Base-by-base conservation (phyloP, 2,329 filamentous ascomycete genomes). In the Nigrospora osmanthi region DNA sequence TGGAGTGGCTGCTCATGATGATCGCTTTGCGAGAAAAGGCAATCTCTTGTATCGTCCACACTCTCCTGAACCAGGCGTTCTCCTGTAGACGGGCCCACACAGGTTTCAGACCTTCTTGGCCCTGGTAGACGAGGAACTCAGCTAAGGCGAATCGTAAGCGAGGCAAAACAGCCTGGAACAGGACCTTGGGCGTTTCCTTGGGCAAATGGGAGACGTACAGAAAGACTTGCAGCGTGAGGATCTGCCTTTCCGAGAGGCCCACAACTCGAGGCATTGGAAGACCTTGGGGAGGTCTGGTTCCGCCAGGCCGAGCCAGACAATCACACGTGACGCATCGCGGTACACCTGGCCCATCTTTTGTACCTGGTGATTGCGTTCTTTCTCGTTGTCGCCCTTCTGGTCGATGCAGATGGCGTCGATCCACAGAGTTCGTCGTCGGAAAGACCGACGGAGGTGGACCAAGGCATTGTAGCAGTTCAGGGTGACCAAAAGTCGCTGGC, bases 401-500 rank as follows among this genome's bases (percentile, higher is more conserved):
- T 40, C 28, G n/a, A 40, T 32, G 14, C 38, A 40, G 38, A 40
- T 31, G 12, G 23, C 38, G 13, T 40, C 23, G 11, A 32, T 31
- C 38, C 38, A 40, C 5, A 40, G 32, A n/a, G 42, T 47, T 10
- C 49, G 40, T 5, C 11, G 14, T 17, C 36, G 14, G 17, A 45
- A n/a, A 2, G 17, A 13, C 2, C 33, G 35, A 6, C 50, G 46
- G 9, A 52, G 38, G 14, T 38, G 38, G 1, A 44, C 12, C 13
- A 52, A 40, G 2, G 47, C 47, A 1, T 34, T 36, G 11, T 23
- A 30, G 35, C 45, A 47, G 43, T 47, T 52, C 4, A 34, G 38
- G 1, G 47, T 49, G 15, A 51, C 47, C 6, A 45, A 37, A n/a
- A 49, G 34, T 11, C 34, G 28, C 33, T 15, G 23, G n/a, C 35